Evolutionary conservation across 345 rosid genomes (phyloP), one percentile per base, ranked within the genome.

Genomic region (Euphorbia pulcherrima): DNA sequence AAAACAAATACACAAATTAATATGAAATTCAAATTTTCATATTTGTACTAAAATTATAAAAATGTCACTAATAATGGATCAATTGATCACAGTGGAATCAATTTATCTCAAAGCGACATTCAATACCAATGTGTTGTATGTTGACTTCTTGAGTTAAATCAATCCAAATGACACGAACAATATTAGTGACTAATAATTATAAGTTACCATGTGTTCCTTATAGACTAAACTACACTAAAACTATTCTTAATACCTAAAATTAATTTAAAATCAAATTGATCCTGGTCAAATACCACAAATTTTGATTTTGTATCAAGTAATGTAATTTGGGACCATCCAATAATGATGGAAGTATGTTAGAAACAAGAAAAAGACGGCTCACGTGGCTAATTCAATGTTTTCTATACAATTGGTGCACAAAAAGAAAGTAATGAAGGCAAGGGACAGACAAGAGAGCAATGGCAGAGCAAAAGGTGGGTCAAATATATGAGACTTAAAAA

Each of bases 381-480:
- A 67, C 62, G 67, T 62, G 73, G 65, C 59, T 47, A 52, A 53
- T 69, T 64, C 52, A 52, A 20, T 0, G 21, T 28, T 44, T 44
- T 46, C 37, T 39, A 28, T 23, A 41, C 41, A 60, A 35, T 69
- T 21, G 21, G 47, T 73, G 8, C 40, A 64, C 68, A 11, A 47
- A 63, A 68, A 54, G 53, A 60, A 64, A 51, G 17, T 14, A 20
- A 50, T 23, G 68, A 62, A 46, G 75, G 50, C 50, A 67, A 40
- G 55, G 68, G n/a, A 24, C 50, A 66, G 40, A n/a, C n/a, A n/a
- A 17, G 52, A 60, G 59, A 51, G 76, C 51, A 17, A 0, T 53
- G 40, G 60, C n/a, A 61, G 29, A 44, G 47, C 21, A 29, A 39
- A 47, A 5, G 52, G 52, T 56, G 75, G 81, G 53, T 26, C 68